Base-by-base conservation (phyloP, 345 rosid species). In the Hibiscus syriacus region DNA sequence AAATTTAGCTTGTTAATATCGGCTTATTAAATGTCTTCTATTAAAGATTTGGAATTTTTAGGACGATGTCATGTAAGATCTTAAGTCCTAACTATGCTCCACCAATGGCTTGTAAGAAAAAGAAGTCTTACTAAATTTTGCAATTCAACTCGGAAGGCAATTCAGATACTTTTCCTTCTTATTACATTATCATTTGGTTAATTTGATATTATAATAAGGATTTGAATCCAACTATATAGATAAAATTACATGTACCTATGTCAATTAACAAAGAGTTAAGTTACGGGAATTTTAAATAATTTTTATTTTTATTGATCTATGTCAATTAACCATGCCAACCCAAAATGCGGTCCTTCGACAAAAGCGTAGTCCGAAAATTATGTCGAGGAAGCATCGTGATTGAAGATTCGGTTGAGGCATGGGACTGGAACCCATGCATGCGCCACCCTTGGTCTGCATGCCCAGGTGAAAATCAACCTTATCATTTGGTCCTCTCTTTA, bases 331-430 rank as follows among this genome's bases (percentile, higher is more conserved):
- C 19, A 34, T 9, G 45, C 30, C 66, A 22, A 22, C 22, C 49
- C 29, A 19, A 38, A 60, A 1, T 6, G n/a, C n/a, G 29, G 55
- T 49, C 16, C 52, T 9, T 45, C 9, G 1, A 16, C 34, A 67
- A 22, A 11, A 10, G 2, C n/a, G 46, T 49, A 11, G 46, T 54
- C 13, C 46, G 20, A 14, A 34, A 54, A 14, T 25, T 12, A 54
- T 36, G n/a, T 53, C 52, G 32, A 29, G 6, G 13, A 66, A 11
- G 17, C 41, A 19, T 66, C 7, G 20, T 39, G 53, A 63, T 59
- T 59, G 9, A 46, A 32, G 16, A 34, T 58, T 32, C 43, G 6
- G 63, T 57, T 57, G 63, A 57, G 63, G 63, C 63, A 43, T 57
- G 43, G 63, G 46, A 19, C 32, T 4, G 9, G 32, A 23, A 32